Evolutionary conservation across 805 yeast genomes (phyloP), one percentile per base, ranked within the genome.

Genomic region (Zygotorulaspora sp.): DNA sequence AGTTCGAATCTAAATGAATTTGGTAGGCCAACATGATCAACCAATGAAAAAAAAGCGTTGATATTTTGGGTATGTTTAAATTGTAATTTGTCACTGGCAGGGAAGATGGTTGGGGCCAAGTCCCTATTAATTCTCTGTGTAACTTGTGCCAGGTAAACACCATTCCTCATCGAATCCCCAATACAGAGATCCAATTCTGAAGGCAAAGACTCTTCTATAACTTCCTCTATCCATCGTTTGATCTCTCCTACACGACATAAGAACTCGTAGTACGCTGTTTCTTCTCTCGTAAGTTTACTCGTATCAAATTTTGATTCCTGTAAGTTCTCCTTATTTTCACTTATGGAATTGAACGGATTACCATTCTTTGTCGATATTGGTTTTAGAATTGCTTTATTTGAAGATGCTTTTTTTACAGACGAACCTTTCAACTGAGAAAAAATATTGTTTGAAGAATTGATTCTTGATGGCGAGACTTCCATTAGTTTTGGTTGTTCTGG

Each of bases 31-130:
- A 87, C 71, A 41, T 68, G 74, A 39, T 76, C 80, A 20, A 87
- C 67, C 39, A 90, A 74, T 14, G 72, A 68, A 57, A 90, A 81
- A 58, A 90, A 89, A 15, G 78, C 70, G 51, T 87, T 86, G 55
- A 92, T 90, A 57, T 92, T 92, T 56, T 92, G 97, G 0, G 96
- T 86, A 59, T 87, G 96, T 45, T 83, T 78, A 67, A 86, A 92
- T 57, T 87, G 89, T 26, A 89, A 69, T 47, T 68, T 83, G 49
- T 72, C 73, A 33, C 77, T 77, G 51, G 74, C 65, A 24, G 77
- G 78, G 11, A 71, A 67, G 8, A 83, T 57, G 58, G 75, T 60
- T 48, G 68, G 66, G 33, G 78, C 78, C 36, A 74, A 65, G 0
- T 75, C 71, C 0, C 96, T 90, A 32, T 82, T 76, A 37, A 92